These are phyloP conservation scores for Colletotrichum incanum DNA, from an alignment of 2,329 filamentous ascomycete genomes.

Conservation along the genomic window DNA sequence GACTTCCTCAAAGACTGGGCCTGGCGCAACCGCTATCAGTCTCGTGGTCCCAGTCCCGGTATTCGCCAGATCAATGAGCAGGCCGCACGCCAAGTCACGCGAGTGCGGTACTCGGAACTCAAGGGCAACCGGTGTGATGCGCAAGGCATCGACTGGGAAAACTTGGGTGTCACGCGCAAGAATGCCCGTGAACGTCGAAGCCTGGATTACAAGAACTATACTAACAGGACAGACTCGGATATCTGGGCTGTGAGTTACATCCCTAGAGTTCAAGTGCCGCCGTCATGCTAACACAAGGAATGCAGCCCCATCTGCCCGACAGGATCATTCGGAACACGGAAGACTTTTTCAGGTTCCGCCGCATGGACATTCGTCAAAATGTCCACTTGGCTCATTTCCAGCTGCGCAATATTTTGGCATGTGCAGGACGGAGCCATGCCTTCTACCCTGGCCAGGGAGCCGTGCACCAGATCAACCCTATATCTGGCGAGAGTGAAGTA, in stretches of 20 bases:
- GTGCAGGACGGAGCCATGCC: constrained; percentile 67
- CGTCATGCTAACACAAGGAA: constrained; percentile 30
- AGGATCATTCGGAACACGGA: constrained; percentile 56
- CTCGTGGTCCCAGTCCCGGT: constrained; percentile 47
- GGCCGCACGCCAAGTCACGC: constrained; percentile 46
- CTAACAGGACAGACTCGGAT: constrained; percentile 66
- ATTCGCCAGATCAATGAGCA: constrained; percentile 52
- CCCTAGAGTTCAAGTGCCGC: not conserved
- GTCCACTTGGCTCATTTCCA: constrained; percentile 76
- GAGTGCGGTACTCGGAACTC: constrained; percentile 61
- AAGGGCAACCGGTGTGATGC: constrained; percentile 71
- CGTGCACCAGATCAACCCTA: constrained; percentile 68
- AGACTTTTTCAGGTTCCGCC: constrained; percentile 72
- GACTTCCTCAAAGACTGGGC: constrained; percentile 69
- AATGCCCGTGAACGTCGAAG: constrained; percentile 65
- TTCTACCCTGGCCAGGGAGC: constrained; percentile 70
- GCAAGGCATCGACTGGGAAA: constrained; percentile 73
- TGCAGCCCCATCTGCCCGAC: constrained; percentile 48
- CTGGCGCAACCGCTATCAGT: constrained; percentile 46
- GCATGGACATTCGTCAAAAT: constrained; percentile 69
- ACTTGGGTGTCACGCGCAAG: constrained; percentile 65
- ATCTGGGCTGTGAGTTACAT: constrained; percentile 61
- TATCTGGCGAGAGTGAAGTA: constrained; percentile 61
- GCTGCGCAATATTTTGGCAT: constrained; percentile 74
- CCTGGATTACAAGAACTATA: constrained; percentile 71